Base-by-base conservation (phyloP, 1,284 basidiomycete species). In the Vanrija sp. region DNA sequence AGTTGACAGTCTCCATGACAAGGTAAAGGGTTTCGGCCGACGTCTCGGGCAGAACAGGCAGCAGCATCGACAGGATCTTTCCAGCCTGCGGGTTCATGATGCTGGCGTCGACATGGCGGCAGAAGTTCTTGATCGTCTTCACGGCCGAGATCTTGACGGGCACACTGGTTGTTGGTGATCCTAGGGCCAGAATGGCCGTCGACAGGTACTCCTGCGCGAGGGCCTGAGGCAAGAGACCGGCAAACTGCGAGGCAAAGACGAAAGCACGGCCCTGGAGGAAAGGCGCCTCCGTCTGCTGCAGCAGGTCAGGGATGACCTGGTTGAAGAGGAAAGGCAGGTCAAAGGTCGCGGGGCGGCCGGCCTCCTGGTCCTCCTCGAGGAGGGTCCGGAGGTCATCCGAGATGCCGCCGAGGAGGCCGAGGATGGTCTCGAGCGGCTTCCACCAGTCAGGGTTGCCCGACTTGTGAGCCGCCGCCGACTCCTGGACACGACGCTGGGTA, bases 251-350 rank as follows among this genome's bases (percentile, higher is more conserved):
- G 0, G 92, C 91, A 67, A 98, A 95, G 40, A 98, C 90, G 61
- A 98, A 96, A 2, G 86, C 89, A 54, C 95, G 83, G 9, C 95
- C 96, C 76, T 96, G 93, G 46, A 98, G 77, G 82, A 97, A 97
- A 0, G 91, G 89, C 51, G 81, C 83, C 15, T 89, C 91, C 8
- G 64, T 57, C 46, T 69, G 63, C 15, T 58, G 55, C 19, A 98
- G 80, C 44, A 91, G 80, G 16, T 86, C 83, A 6, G 92, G 89
- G 40, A 98, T 83, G 51, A 95, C 83, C 59, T 85, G 83, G 19
- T 84, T 78, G 51, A 98, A 85, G 39, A 96, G 78, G 52, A 79
- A 80, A 52, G 86, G 85, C 23, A 96, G 82, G 67, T 95, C 86
- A 49, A 96, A 85, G 0, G 85, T 84, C 48, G 83, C 83, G 21